Base-by-base conservation (phyloP, 495 filamentous ascomycete species). In the Xylaria palmicola region DNA sequence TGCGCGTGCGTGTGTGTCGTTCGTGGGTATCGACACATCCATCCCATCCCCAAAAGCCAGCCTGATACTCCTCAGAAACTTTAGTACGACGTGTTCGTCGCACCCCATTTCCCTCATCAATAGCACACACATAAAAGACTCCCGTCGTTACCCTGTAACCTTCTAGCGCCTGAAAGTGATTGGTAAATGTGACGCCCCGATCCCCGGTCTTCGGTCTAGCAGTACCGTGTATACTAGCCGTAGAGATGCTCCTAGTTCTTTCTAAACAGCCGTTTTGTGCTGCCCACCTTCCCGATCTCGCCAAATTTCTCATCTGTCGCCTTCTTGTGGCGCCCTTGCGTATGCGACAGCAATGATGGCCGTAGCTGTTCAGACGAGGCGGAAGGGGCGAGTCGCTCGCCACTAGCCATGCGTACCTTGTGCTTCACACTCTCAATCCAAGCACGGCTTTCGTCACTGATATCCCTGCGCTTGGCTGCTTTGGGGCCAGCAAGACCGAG, bases 361-460 rank as follows among this genome's bases (percentile, higher is more conserved):
- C 50, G 36, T 20, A 55, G 37, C 17, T 61, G 49, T 27, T 61
- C 59, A 9, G 49, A 54, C 3, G 59, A 61, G 20, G 29, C 27
- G 34, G 64, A 60, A 32, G 58, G 48, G 32, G 65, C 17, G 8
- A 66, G 56, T 20, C 72, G 73, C 56, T 81, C 79, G 29, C 77
- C 77, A 51, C 80, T 84, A 37, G 82, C 85, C 24, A 80, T 74
- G 26, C 80, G 72, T 5, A 87, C 85, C 63, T 87, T 85, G 47
- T 87, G 85, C 70, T 90, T 83, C 74, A 91, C 86, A 29, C 82
- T 86, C 70, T 91, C 86, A 3, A 91, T 85, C 88, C 88, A 91
- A 40, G 83, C 80, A 49, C 81, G 75, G 63, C 85, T 86, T 71
- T 89, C 84, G 56, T 83, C 82, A 49, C 78, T 83, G 62, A 91